Percentiles rank a stretch among this genome's conserved stretches.
These are phyloP conservation scores for Aspergillus taichungensis DNA, from an alignment of 495 filamentous ascomycete genomes.

Conservation along the genomic window DNA sequence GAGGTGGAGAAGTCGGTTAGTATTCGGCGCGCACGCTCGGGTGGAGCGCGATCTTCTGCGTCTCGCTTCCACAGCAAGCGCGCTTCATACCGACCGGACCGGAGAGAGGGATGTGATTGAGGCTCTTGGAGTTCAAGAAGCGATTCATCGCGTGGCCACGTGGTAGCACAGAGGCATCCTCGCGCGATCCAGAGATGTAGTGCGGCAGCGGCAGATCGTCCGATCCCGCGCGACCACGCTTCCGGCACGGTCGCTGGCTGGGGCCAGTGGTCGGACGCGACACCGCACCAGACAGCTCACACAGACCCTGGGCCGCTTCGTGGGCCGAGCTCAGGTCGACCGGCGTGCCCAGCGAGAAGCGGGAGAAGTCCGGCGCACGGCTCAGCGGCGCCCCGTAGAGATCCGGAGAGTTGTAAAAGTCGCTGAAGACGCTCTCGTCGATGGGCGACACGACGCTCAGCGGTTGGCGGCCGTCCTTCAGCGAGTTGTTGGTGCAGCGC, in stretches of 20 bases:
- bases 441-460: slow-evolving; percentile 33
- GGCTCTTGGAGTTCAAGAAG: slow-evolving; percentile 24
- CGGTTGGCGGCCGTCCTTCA: slow-evolving; percentile 34
- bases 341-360: slow-evolving; percentile 42
- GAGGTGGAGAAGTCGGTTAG: slow-evolving; percentile 1
- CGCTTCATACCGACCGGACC: slow-evolving; percentile 39
- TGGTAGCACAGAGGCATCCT: slow-evolving; percentile 25
- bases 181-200: slow-evolving; percentile 56
- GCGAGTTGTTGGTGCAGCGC: slow-evolving; percentile 57
- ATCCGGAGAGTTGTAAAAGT: slow-evolving; percentile 51
- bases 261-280: slow-evolving; percentile 2
- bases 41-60: slow-evolving; percentile 31
- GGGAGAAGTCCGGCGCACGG: slow-evolving; percentile 41
- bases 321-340: slow-evolving; percentile 34
- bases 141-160: slow-evolving; percentile 33
- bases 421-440: slow-evolving; percentile 43
- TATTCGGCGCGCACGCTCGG: slow-evolving; percentile 30
- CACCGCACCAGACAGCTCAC: slow-evolving; percentile 46
- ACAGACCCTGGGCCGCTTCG: slow-evolving; percentile 60
- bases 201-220: slow-evolving; percentile 61
- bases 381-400: slow-evolving; percentile 45
- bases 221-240: slow-evolving; percentile 62
- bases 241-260: slow-evolving; percentile 36
- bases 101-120: slow-evolving; percentile 22
- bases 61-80: slow-evolving; percentile 39